Base-by-base conservation (phyloP, 495 filamentous ascomycete genomes). In the Trichoderma erinaceum region DNA sequence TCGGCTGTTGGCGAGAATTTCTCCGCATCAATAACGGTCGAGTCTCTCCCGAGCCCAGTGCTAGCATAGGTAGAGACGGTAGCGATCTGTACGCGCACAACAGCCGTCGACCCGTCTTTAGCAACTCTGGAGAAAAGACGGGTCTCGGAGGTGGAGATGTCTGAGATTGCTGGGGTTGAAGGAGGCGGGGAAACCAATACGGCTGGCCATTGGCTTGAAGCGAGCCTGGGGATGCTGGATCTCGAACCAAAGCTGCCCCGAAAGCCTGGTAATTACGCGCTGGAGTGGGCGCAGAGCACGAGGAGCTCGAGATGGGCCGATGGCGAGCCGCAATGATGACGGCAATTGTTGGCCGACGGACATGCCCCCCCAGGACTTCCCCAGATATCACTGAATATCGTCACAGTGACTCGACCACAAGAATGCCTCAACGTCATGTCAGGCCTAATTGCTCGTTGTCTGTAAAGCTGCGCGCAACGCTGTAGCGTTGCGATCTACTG, bases 41-140 rank as follows among this genome's bases (percentile, higher is more conserved):
- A 61, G 25, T 32, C 23, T 61, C 16, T 10, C 15, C 56, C 56
- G 56, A 61, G 56, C 25, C 16, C 27, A 29, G 11, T 32, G 56
- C 56, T 16, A 25, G 23, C 56, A 23, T 3, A 29, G 27, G 4
- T 7, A 10, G 35, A 38, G 35, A 38, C 56, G 25, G 29, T 32
- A 32, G 25, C 13, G n/a, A 27, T 7, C 56, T 61, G 48, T 21
- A 61, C 27, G 56, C 56, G n/a, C 16, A 61, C 25, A 15, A 29
- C 16, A 61, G 23, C 56, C 56, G 56, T 16, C 56, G 4, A 21
- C 56, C 56, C 56, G 27, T 25, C 56, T 61, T 61, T 61, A 61
- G 56, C 56, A 18, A 61, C 23, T 61, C 56, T 61, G 56, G 56
- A 61, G 56, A 61, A 61, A 61, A 61, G 56, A 61, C 56, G 56